Percentiles rank a stretch among this genome's conserved stretches.
phyloP scores from a whole-genome alignment of 2,329 filamentous ascomycete genomes.

The Colletotrichum australisinense region DNA sequence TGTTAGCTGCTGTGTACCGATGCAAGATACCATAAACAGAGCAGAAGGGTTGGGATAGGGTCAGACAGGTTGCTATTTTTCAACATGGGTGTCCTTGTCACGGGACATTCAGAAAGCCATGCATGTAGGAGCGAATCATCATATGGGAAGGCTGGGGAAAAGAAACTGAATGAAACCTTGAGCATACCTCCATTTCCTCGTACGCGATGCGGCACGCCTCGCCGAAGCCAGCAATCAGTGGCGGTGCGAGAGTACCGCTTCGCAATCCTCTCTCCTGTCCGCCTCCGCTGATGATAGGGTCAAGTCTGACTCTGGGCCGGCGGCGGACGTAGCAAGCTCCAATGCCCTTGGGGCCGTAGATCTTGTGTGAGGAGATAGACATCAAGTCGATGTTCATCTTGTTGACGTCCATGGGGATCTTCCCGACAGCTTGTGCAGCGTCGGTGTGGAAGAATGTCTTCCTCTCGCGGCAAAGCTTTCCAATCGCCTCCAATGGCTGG shows the following conservation, averaged over 20 bases:
- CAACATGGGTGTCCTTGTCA: constrained; percentile 70
- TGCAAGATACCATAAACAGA: neutral
- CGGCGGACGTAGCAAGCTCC: constrained; percentile 96
- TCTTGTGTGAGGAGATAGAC: constrained; percentile 99
- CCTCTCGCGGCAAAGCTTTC: constrained; percentile 87
- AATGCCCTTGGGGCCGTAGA: constrained; percentile 97
- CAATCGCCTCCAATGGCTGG: constrained; percentile 93
- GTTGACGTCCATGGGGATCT: constrained; percentile 96
- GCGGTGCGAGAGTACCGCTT: constrained; percentile 92
- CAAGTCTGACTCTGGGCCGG: constrained; percentile 90
- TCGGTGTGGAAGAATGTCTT: constrained; percentile 99
- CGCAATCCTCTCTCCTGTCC: constrained; percentile 95
- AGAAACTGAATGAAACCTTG: constrained; percentile 28
- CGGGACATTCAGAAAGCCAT: constrained; percentile 87
- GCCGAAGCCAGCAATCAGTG: constrained; percentile 90
- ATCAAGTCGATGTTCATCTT: constrained; percentile 98
- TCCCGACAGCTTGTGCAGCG: constrained; percentile 96
- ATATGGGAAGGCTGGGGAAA: constrained; percentile 49
- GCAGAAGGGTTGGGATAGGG: constrained; percentile 35
- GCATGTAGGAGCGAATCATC: constrained; percentile 91
- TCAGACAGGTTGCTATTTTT: constrained; percentile 78
- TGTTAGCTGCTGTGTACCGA: constrained; percentile 13
- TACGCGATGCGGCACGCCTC: constrained; percentile 94
- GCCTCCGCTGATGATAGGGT: constrained; percentile 95
- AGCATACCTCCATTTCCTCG: constrained; percentile 88